These are phyloP conservation scores for Metarhizium robertsii DNA, from an alignment of 2,329 filamentous ascomycete species.

Conservation along the genomic window DNA sequence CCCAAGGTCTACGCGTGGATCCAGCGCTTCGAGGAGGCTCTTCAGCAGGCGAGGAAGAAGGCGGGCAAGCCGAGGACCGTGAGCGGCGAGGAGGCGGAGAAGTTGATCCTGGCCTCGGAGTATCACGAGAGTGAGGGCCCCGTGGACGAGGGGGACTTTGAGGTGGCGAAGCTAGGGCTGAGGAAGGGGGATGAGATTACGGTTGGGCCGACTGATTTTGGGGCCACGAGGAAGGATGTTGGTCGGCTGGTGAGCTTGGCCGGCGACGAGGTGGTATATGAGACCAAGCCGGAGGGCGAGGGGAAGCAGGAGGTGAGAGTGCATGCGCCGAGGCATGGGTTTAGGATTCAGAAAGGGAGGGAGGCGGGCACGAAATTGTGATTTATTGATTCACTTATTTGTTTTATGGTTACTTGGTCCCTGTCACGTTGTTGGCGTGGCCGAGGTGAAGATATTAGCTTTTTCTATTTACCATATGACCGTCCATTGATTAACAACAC, in stretches of 20 bases:
- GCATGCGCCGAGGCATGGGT: slow-evolving; percentile 53
- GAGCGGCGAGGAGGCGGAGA: slow-evolving; percentile 44
- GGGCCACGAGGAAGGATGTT: slow-evolving; percentile 46
- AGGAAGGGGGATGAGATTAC: slow-evolving; percentile 43
- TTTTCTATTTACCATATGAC: too few relatives aligned
- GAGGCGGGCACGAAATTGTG: background rate
- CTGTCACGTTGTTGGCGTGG: too few relatives aligned
- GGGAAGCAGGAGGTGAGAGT: slow-evolving; percentile 33
- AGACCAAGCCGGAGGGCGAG: slow-evolving; percentile 31
- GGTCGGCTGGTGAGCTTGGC: slow-evolving; percentile 46
- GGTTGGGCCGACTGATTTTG: slow-evolving; percentile 55
- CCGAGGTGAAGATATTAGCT: too few relatives aligned
- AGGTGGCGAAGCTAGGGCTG: slow-evolving; percentile 36
- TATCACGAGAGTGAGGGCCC: slow-evolving; percentile 34
- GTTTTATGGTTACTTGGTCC: too few relatives aligned
- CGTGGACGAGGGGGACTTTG: slow-evolving; percentile 40
- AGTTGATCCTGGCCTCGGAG: slow-evolving; percentile 32
- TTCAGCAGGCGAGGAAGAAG: slow-evolving; percentile 30
- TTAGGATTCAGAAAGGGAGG: slow-evolving; percentile 32
- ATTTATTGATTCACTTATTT: background rate
- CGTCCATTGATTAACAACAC: too few relatives aligned
- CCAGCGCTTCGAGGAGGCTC: slow-evolving; percentile 43
- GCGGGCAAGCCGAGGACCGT: slow-evolving; percentile 30
- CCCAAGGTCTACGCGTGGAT: slow-evolving; percentile 58
- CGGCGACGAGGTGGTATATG: slow-evolving; percentile 47